Conservation (phyloP, 164 flowering plant species). For the Litsea cubeba region DNA sequence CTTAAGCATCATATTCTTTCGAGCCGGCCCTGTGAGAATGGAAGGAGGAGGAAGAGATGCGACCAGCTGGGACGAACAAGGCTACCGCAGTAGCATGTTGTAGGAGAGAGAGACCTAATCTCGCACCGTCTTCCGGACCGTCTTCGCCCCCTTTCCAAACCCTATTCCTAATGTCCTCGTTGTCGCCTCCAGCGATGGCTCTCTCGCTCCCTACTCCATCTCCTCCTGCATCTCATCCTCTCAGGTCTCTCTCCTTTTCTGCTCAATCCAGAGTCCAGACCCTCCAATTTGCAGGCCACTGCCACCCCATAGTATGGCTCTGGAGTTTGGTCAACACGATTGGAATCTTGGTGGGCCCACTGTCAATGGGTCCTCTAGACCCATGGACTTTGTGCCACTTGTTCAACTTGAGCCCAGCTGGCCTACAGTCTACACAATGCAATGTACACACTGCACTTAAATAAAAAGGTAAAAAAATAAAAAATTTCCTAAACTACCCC, state of each 20-base stretch:
- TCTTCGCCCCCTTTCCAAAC: conserved; percentile 62
- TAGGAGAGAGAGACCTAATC: conserved; percentile 56
- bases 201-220: conserved; percentile 74
- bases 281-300: neutral
- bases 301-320: too few relatives aligned
- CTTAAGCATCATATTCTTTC: too few relatives aligned
- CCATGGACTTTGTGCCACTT: too few relatives aligned
- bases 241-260: conserved; percentile 27
- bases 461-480: too few relatives aligned
- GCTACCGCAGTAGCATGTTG: conserved; percentile 54
- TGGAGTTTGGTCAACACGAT: too few relatives aligned
- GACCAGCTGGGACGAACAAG: conserved; percentile 74
- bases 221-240: conserved; percentile 47
- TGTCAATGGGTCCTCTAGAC: too few relatives aligned
- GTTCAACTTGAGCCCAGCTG: too few relatives aligned
- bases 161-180: conserved; percentile 62
- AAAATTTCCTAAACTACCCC: too few relatives aligned
- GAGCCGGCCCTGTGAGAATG: too few relatives aligned
- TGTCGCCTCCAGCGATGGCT: conserved; percentile 86
- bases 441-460: too few relatives aligned
- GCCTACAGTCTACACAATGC: too few relatives aligned
- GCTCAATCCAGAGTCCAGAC: neutral
- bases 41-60: conserved; percentile 38
- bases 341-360: too few relatives aligned
- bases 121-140: conserved; percentile 76